Conservation (phyloP, 1,284 basidiomycete genomes). For the Austroboletus olivaceoglutinosus region DNA sequence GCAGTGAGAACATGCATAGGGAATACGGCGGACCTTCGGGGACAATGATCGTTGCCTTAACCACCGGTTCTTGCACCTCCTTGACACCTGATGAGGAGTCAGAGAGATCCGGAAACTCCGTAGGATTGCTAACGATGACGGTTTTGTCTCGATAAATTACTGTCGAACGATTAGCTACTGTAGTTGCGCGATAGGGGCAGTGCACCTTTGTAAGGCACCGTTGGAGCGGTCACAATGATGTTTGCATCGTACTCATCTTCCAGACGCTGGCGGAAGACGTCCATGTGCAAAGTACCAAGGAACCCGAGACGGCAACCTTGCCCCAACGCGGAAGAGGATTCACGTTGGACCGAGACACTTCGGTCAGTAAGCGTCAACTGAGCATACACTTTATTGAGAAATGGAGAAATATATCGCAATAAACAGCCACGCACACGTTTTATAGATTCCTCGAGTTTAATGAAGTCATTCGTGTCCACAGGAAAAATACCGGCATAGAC, state of each 20-base stretch:
- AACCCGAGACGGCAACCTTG: conserved; percentile 96
- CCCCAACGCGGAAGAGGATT: conserved; percentile 91
- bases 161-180: conserved; percentile 31
- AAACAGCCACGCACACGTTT: conserved; percentile 60
- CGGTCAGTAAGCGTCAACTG: conserved; percentile 86
- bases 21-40: conserved; percentile 65
- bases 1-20: background rate
- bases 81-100: conserved; percentile 64
- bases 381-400: conserved; percentile 16
- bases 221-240: conserved; percentile 89
- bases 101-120: conserved; percentile 83
- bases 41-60: conserved; percentile 90
- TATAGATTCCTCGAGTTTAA: conserved; percentile 95
- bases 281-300: conserved; percentile 95
- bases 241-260: conserved; percentile 96
- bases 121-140: conserved; percentile 82
- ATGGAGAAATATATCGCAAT: background rate
- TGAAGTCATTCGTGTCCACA: conserved; percentile 87
- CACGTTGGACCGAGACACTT: conserved; percentile 88
- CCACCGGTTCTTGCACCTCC: conserved; percentile 85
- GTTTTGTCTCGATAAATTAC: conserved; percentile 74
- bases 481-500: conserved; percentile 97
- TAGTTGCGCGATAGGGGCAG: conserved; percentile 1
- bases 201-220: conserved; percentile 87
- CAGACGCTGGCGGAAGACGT: conserved; percentile 92